A percentile compares a stretch with the other conserved stretches of the same genome.
phyloP scores from a whole-genome alignment of 2,329 filamentous ascomycete genomes.

The Ophiostoma sp. region DNA sequence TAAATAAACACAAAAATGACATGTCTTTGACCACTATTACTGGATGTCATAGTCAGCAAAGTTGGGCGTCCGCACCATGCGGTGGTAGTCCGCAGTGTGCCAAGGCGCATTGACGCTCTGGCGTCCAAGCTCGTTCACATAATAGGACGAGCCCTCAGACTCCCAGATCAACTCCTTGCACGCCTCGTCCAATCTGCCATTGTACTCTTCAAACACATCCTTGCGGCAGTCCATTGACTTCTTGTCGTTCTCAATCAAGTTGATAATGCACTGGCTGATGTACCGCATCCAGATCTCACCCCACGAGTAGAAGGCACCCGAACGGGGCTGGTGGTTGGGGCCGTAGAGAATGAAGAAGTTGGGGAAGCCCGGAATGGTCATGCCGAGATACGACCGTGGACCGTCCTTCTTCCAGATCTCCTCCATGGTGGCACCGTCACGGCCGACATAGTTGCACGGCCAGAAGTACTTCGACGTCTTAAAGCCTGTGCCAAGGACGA shows the following conservation, averaged over 20 bases:
- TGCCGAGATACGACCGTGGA: not conserved
- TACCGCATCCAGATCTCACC: not conserved
- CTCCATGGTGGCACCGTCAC: not conserved
- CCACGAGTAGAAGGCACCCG: not conserved
- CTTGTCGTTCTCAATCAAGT: not conserved
- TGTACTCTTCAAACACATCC: not conserved
- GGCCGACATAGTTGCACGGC: not conserved
- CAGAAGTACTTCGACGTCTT: not conserved
- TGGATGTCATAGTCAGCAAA: not conserved
- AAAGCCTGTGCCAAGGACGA: not conserved
- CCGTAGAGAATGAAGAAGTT: not conserved
- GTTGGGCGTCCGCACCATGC: not conserved
- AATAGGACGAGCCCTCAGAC: not conserved
- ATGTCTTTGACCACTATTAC: too few species aligned
- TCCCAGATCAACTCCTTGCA: not conserved
- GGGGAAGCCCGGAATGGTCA: not conserved
- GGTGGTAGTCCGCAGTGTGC: not conserved
- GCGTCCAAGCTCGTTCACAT: not conserved
- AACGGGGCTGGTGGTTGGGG: not conserved
- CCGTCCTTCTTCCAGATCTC: conserved; percentile 1
- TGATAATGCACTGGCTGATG: not conserved
- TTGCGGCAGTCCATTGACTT: not conserved
- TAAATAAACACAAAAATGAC: too few species aligned
- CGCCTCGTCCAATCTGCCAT: not conserved
- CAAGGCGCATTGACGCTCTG: not conserved